phyloP scores from a whole-genome alignment of 2,329 filamentous ascomycete genomes.

The Aspergillus novoparasiticus region DNA sequence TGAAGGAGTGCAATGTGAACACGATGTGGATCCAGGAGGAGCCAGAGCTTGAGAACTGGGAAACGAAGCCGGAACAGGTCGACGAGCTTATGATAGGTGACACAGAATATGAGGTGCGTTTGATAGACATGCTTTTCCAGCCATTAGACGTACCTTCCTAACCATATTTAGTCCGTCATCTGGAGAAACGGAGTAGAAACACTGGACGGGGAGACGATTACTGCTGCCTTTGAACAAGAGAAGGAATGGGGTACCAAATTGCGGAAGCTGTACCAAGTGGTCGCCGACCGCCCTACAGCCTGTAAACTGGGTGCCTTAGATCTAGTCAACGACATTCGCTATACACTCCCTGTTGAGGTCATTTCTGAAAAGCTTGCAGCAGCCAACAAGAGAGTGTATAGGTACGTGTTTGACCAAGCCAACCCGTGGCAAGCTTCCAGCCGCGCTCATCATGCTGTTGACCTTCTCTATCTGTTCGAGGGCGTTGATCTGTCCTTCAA shows the following conservation, averaged over 20 bases:
- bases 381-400: slow-evolving; percentile 35
- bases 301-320: slow-evolving; percentile 45
- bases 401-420: slow-evolving; percentile 48
- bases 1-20: slow-evolving; percentile 41
- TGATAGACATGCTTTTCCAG: not conserved
- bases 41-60: slow-evolving; percentile 40
- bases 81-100: slow-evolving; percentile 48
- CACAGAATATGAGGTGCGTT: slow-evolving; percentile 45
- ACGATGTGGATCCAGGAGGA: slow-evolving; percentile 49
- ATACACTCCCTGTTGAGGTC: slow-evolving; percentile 33
- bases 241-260: slow-evolving; percentile 35
- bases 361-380: slow-evolving; percentile 30
- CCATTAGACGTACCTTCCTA: not conserved
- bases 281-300: slow-evolving; percentile 41
- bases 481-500: slow-evolving; percentile 42
- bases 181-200: slow-evolving; percentile 49
- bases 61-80: slow-evolving; percentile 33
- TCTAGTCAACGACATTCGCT: slow-evolving; percentile 35
- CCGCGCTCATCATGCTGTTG: slow-evolving; percentile 52
- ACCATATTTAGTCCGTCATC: slow-evolving; percentile 42
- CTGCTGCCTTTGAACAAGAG: slow-evolving; percentile 36
- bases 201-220: slow-evolving; percentile 36
- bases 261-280: slow-evolving; percentile 46
- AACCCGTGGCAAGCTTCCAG: slow-evolving; percentile 53
- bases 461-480: slow-evolving; percentile 50